Conservation (phyloP, 1,139 yeast genomes). For the Geotrichum siamense region DNA sequence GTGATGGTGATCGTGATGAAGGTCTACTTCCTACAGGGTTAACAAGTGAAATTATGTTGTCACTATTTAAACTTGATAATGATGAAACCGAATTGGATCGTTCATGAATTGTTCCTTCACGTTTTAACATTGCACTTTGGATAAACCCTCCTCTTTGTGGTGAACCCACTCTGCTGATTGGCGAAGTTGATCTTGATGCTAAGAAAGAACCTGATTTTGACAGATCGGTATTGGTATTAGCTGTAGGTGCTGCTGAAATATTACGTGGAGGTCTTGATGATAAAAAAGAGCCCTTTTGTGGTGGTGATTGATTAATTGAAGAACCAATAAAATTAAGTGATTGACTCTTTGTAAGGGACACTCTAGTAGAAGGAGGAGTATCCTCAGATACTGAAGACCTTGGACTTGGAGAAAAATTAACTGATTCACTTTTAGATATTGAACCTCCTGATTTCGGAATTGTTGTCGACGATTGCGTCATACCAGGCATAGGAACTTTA, state of each 20-base stretch:
- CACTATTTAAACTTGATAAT: conserved; percentile 4
- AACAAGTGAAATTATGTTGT: conserved; percentile 15
- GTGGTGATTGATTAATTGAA: conserved; percentile 16
- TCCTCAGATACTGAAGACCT: neutral
- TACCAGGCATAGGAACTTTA: conserved; percentile 17
- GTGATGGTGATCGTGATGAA: conserved; percentile 17
- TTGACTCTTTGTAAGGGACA: neutral
- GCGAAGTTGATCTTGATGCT: conserved; percentile 15
- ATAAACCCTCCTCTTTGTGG: conserved; percentile 30
- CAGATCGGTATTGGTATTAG: neutral
- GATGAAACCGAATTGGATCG: conserved; percentile 14
- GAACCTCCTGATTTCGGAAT: neutral
- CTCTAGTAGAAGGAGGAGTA: neutral
- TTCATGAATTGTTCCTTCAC: conserved; percentile 23
- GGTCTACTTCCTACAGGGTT: conserved; percentile 15
- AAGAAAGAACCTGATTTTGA: conserved; percentile 17
- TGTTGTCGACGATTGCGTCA: conserved; percentile 5
- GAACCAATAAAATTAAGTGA: conserved; percentile 12
- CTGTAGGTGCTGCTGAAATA: conserved; percentile 11
- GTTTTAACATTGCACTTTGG: conserved; percentile 29
- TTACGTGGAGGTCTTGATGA: conserved; percentile 13
- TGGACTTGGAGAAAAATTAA: conserved; percentile 4
- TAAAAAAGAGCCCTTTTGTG: conserved; percentile 12
- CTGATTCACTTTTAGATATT: neutral
- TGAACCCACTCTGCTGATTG: conserved; percentile 18